These are phyloP conservation scores for Candida neerlandica DNA, from an alignment of 1,139 yeast species.

Conservation along the genomic window DNA sequence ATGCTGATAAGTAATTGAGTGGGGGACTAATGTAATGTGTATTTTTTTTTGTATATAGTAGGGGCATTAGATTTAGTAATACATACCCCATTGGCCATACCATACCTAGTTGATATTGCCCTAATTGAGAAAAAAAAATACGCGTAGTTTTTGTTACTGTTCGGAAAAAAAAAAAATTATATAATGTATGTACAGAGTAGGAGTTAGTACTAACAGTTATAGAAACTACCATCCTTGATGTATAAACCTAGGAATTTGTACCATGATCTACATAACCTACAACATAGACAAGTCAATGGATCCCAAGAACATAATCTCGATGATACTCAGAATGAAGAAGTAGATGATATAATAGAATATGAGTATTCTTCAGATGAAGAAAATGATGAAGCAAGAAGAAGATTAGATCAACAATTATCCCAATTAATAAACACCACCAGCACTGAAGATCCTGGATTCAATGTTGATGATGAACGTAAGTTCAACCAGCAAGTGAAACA, in stretches of 20 bases:
- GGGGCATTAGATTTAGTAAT: not conserved
- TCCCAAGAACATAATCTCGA: not conserved
- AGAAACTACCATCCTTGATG: not conserved
- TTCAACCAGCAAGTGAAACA: slow-evolving; percentile 21
- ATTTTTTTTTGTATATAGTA: not conserved
- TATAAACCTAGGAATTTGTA: not conserved
- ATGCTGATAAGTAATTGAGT: not conserved
- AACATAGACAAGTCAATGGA: not conserved
- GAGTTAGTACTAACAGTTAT: too few species aligned
- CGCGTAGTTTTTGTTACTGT: too few species aligned
- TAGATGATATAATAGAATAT: slow-evolving; percentile 5
- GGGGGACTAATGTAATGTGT: not conserved
- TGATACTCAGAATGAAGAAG: not conserved
- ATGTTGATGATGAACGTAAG: not conserved
- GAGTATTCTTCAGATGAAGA: slow-evolving; percentile 6
- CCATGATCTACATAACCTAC: not conserved
- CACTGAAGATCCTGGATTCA: too few species aligned
- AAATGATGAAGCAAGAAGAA: slow-evolving; percentile 1
- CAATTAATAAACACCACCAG: slow-evolving; percentile 6
- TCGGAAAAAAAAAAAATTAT: not conserved
- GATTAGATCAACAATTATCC: slow-evolving; percentile 2
- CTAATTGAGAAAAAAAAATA: too few species aligned
- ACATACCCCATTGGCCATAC: too few species aligned
- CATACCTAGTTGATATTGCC: too few species aligned
- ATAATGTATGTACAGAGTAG: not conserved